Base-by-base conservation (phyloP, 179 eudicot genomes). In the Nepenthes alata region DNA sequence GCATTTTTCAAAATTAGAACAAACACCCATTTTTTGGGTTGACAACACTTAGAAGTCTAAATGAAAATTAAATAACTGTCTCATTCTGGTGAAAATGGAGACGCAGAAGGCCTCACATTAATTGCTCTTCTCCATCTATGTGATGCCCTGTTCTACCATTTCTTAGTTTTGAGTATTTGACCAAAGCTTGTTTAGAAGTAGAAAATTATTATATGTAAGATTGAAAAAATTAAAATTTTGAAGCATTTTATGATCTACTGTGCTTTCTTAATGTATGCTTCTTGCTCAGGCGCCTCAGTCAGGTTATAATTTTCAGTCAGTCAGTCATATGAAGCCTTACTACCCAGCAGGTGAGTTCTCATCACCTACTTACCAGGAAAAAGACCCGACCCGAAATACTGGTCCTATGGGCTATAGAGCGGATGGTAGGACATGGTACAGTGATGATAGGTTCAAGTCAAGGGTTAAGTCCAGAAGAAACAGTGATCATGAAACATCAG, bases 361-460 rank as follows among this genome's bases (percentile, higher is more conserved):
- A 45, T 65, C 86, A 71, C 59, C 44, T 63, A n/a, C 76, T 48
- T 74, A 58, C 67, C 80, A 70, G 60, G 86, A 80, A 63, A 86
- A 66, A 58, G 78, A 75, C 67, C 53, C 68, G 58, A 70, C 57
- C 59, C 68, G 62, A 72, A 80, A 72, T 53, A 72, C 73, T 47
- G 69, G 78, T 60, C 45, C 75, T n/a, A 59, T 64, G 81, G 78
- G 73, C 63, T 74, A 74, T 65, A 77, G 76, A 44, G 58, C 79
- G 13, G 80, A 72, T 58, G 60, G 64, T 63, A 81, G 88, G 71
- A 58, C 58, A 38, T 84, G 85, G 83, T 77, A 79, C 66, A 76
- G 78, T 50, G 75, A 67, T 63, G 71, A 75, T 55, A 75, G 67
- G 68, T 44, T 34, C 55, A 65, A 67, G 45, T 57, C 38, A 13